These are phyloP conservation scores for Cladosporium sphaerospermum DNA, from an alignment of 2,329 filamentous ascomycete species.

Conservation along the genomic window DNA sequence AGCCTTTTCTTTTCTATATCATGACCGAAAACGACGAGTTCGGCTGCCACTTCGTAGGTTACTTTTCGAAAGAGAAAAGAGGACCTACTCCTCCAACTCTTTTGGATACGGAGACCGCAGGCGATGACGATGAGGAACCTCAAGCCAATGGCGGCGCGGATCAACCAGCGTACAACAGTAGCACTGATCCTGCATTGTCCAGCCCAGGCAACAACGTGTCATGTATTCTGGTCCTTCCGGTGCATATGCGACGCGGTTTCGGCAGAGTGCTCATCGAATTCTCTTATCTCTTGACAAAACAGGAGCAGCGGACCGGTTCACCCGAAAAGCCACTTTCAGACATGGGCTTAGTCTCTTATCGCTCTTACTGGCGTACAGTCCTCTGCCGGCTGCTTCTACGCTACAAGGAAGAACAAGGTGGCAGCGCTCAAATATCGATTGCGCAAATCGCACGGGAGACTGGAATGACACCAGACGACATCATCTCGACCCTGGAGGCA, in stretches of 20 bases:
- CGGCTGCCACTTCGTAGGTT: constrained; percentile 96
- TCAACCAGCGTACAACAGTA: constrained; percentile 15
- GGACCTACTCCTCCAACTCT: constrained; percentile 58
- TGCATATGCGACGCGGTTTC: constrained; percentile 95
- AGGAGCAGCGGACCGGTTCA: constrained; percentile 89
- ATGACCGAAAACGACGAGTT: constrained; percentile 89
- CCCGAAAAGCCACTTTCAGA: constrained; percentile 96
- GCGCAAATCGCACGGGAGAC: constrained; percentile 75
- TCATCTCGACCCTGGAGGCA: constrained; percentile 87
- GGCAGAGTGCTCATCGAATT: constrained; percentile 97
- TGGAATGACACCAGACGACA: constrained; percentile 92
- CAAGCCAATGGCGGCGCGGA: constrained; percentile 17
- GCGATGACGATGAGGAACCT: constrained; percentile 19
- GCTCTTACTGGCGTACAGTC: constrained; percentile 92
- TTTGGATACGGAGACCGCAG: constrained; percentile 39
- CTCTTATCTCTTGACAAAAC: constrained; percentile 88
- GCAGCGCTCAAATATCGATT: constrained; percentile 40
- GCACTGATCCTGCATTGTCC: constrained; percentile 25
- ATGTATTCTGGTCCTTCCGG: constrained; percentile 90
- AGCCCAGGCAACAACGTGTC: constrained; percentile 75
- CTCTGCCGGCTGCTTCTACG: constrained; percentile 77
- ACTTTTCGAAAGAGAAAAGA: constrained; percentile 98
- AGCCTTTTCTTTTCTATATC: constrained; percentile 95
- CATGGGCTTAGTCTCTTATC: constrained; percentile 94
- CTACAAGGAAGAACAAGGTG: constrained; percentile 40